Evolutionary conservation across 371 early-diverging fungal species (phyloP).

Genomic region (Mycotypha africana): DNA sequence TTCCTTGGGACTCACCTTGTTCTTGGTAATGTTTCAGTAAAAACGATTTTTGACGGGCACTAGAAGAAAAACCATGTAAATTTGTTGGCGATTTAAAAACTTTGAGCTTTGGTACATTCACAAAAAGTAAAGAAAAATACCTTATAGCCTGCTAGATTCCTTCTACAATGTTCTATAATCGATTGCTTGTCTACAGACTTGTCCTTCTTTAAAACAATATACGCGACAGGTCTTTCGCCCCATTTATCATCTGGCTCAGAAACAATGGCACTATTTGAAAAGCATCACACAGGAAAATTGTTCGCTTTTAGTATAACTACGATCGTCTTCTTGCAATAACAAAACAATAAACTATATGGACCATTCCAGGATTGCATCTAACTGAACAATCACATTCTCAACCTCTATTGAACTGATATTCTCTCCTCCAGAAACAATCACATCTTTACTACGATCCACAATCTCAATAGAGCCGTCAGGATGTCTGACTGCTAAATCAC

Average conservation of each 20-base stretch:
- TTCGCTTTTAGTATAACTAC: no score
- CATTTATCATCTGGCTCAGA: slow-evolving; percentile 58
- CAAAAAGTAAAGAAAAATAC: slow-evolving; percentile 4
- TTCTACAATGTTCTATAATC: slow-evolving; percentile 43
- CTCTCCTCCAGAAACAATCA: slow-evolving; percentile 73
- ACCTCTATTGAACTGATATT: slow-evolving; percentile 71
- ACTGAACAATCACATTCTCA: slow-evolving; percentile 52
- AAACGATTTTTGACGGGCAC: slow-evolving; percentile 28
- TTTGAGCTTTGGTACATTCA: not conserved
- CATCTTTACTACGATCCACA: slow-evolving; percentile 64
- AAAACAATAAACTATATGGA: slow-evolving; percentile 1
- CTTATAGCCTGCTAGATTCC: slow-evolving; percentile 48
- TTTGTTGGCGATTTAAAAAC: no score
- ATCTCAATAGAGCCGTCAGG: slow-evolving; percentile 64
- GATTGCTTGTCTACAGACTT: slow-evolving; percentile 18
- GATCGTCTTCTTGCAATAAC: not conserved
- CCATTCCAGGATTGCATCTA: slow-evolving; percentile 58
- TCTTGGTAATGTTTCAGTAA: slow-evolving; percentile 26
- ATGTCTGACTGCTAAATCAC: slow-evolving; percentile 64
- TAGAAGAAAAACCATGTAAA: no score
- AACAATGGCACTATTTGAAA: slow-evolving; percentile 55
- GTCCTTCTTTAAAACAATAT: slow-evolving; percentile 47
- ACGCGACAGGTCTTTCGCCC: slow-evolving; percentile 71
- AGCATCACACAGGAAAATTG: no score
- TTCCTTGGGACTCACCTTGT: slow-evolving; percentile 31